Evolutionary conservation across 1,139 yeast genomes (phyloP).

Genomic region (Pichia sp.): DNA sequence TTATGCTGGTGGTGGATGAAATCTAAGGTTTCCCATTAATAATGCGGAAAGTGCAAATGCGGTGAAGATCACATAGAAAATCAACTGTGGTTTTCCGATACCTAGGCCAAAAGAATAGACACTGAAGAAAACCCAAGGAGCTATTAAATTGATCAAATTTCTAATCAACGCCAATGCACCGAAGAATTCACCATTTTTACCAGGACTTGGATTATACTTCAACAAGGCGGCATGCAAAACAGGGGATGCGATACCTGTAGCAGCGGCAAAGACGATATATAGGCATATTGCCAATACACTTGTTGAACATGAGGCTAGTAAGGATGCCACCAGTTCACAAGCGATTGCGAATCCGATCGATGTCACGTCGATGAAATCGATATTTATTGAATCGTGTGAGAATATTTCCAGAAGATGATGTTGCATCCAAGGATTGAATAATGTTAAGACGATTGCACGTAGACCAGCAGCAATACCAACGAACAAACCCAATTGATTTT

Average conservation of each 20-base stretch:
- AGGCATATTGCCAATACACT: conserved; percentile 27
- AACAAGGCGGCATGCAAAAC: conserved; percentile 48
- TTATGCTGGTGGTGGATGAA: not conserved
- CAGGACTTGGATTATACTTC: conserved; percentile 45
- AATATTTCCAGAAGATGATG: conserved; percentile 36
- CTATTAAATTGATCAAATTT: conserved; percentile 38
- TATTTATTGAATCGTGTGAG: conserved; percentile 27
- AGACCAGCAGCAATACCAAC: conserved; percentile 54
- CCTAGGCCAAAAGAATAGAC: conserved; percentile 33
- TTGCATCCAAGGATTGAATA: conserved; percentile 43
- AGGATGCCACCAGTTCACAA: conserved; percentile 45
- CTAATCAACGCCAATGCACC: conserved; percentile 50
- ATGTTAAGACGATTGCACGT: conserved; percentile 41
- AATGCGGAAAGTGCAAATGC: conserved; percentile 4
- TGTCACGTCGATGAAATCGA: conserved; percentile 57
- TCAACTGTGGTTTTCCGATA: conserved; percentile 11
- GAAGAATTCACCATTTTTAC: conserved; percentile 51
- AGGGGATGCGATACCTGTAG: conserved; percentile 50
- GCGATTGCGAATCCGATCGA: conserved; percentile 40
- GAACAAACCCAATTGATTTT: conserved; percentile 57
- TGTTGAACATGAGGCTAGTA: conserved; percentile 37
- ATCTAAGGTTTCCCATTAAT: conserved; percentile 13
- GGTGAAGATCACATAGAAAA: conserved; percentile 14
- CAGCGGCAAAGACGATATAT: conserved; percentile 40
- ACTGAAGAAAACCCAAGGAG: conserved; percentile 41